Percentiles rank a stretch among this genome's conserved stretches.
Conservation (phyloP, 345 rosid species). For the Arabidopsis suecica region DNA sequence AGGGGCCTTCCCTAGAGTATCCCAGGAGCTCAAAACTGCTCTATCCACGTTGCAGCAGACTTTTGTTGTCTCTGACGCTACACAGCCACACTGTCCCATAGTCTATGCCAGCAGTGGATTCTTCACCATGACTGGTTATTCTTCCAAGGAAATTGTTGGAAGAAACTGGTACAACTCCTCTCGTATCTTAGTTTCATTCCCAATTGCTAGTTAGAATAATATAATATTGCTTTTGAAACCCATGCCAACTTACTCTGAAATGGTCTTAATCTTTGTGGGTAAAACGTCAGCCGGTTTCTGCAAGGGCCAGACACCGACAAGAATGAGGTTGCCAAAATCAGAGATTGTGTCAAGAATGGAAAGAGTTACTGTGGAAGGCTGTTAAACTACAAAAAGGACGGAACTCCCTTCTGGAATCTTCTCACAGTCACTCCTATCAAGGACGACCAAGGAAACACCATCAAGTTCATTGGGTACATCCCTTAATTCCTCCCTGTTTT, state of each 20-base stretch:
- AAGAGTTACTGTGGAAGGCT: constrained; percentile 88
- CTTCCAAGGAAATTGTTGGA: constrained; percentile 81
- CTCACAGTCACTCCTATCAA: constrained; percentile 93
- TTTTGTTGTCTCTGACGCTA: constrained; percentile 92
- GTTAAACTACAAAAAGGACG: constrained; percentile 90
- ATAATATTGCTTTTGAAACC: constrained; percentile 2
- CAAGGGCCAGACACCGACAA: constrained; percentile 90
- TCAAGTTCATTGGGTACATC: constrained; percentile 88
- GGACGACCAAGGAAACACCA: constrained; percentile 74
- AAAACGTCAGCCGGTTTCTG: constrained; percentile 82
- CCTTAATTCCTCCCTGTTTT: constrained; percentile 12
- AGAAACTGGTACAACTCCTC: constrained; percentile 74
- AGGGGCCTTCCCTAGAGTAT: constrained; percentile 70
- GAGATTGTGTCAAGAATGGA: constrained; percentile 75
- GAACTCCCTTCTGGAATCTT: constrained; percentile 97
- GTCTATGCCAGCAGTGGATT: constrained; percentile 95
- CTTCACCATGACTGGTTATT: constrained; percentile 91
- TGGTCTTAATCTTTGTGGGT: constrained; percentile 23
- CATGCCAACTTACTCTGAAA: constrained; percentile 26
- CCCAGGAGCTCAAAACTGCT: constrained; percentile 89
- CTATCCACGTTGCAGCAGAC: constrained; percentile 89
- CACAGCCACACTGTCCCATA: constrained; percentile 88
- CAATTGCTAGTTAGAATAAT: background rate
- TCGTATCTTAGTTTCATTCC: constrained; percentile 1
- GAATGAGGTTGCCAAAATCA: constrained; percentile 75